phyloP scores from a whole-genome alignment of 441 rosid genomes.

The Isatis lusitanica region DNA sequence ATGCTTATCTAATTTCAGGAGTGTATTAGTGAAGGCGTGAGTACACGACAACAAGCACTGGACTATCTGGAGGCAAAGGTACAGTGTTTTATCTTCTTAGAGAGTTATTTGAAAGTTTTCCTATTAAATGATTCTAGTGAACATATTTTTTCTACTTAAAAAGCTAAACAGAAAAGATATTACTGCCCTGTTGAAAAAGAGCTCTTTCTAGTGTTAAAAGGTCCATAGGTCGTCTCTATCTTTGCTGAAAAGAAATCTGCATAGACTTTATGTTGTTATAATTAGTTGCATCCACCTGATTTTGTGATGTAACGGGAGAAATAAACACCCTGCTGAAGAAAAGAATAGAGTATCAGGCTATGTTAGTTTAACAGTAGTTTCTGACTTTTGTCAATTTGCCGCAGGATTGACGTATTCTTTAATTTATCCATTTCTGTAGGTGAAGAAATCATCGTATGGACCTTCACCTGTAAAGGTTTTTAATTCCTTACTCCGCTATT shows the following conservation, averaged over 20 bases:
- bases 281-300: neutral
- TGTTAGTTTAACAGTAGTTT: constrained; percentile 13
- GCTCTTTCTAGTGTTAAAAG: neutral
- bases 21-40: constrained; percentile 59
- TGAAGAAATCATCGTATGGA: constrained; percentile 50
- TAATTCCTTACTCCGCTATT: neutral
- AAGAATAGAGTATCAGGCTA: constrained; percentile 9
- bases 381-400: constrained; percentile 10
- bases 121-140: neutral
- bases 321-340: constrained; percentile 1
- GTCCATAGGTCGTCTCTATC: neutral
- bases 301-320: neutral
- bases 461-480: constrained; percentile 53
- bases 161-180: neutral
- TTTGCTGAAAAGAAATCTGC: neutral
- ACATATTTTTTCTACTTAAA: neutral
- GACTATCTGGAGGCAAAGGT: constrained; percentile 83
- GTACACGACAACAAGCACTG: constrained; percentile 70
- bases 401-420: constrained; percentile 18
- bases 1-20: constrained; percentile 57
- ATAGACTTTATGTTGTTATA: constrained; percentile 12
- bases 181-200: neutral
- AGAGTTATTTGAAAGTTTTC: neutral
- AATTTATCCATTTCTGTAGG: constrained; percentile 46
- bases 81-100: constrained; percentile 13